Evolutionary conservation across 2,329 filamentous ascomycete genomes (phyloP), one percentile per base, ranked within the genome.

Genomic region (Tolypocladium endophyticum): DNA sequence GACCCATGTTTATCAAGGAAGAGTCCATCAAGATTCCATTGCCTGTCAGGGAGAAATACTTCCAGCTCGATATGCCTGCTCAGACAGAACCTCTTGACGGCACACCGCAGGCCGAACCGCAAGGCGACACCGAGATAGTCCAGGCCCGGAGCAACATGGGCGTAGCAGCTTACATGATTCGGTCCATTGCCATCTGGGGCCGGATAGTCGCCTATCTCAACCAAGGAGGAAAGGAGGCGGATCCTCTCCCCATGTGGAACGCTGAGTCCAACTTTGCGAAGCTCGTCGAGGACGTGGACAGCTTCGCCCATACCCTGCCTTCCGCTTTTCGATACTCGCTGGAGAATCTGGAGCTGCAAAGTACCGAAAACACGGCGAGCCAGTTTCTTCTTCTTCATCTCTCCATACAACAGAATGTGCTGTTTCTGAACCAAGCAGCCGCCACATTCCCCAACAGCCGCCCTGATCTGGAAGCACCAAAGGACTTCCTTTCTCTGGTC

Each of bases 341-440:
- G 12, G 90, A 96, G 65, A 97, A 97, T 67, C 80, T 97, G 2
- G 87, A 90, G 60, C 83, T 88, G 47, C 92, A 97, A 71, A 87
- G 87, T 36, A 92, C 89, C 3, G 90, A 95, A 68, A 88, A 87
- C 65, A 87, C 92, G 61, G 91, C 88, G 4, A 95, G 95, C 68
- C 93, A 97, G 68, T 97, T 96, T 68, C 76, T 97, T 20, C 95
- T 97, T 68, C 78, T 97, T 58, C 94, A 99, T 72, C 89, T 97
- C 61, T 84, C 91, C 36, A 86, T 92, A 64, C 89, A 96, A 67
- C 94, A 97, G 72, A 92, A 92, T 64, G 85, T 90, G 47, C 80
- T 97, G 2, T 97, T 97, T 70, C 83, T 97, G 73, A 92, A 94
- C 71, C 87, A 92, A 41, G 95, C 95, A 67, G 90, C 91, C 2